A percentile compares a stretch with the other conserved stretches of the same genome.
Conservation (phyloP, 495 filamentous ascomycete species). For the Neurospora sp. region DNA sequence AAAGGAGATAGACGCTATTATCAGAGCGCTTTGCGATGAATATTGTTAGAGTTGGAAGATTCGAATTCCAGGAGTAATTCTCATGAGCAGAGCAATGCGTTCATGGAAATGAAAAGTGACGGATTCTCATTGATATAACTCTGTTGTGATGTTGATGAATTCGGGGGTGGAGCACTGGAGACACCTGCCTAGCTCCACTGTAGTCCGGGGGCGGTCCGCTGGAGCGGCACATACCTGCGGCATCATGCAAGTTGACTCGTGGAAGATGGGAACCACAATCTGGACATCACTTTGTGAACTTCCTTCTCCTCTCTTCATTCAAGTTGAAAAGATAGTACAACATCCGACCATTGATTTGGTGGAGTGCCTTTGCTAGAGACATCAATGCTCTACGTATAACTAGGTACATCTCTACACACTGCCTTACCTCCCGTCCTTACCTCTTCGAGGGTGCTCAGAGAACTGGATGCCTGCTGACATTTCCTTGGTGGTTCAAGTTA, state of each 20-base stretch:
- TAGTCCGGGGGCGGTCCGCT: not conserved
- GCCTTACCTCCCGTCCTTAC: not conserved
- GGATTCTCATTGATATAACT: not conserved
- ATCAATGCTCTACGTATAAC: not conserved
- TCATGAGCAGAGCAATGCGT: not conserved
- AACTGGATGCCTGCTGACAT: not conserved
- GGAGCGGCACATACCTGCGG: not conserved
- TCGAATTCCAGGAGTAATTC: not conserved
- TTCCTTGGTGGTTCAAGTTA: not conserved
- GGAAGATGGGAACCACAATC: not conserved
- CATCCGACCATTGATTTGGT: not conserved
- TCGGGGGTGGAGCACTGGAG: not conserved
- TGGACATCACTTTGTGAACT: not conserved
- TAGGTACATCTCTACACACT: not conserved
- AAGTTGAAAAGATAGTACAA: not conserved
- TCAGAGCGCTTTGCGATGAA: not conserved
- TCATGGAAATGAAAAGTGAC: not conserved
- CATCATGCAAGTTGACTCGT: not conserved
- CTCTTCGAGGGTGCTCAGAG: not conserved
- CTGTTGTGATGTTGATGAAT: not conserved
- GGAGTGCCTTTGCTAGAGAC: not conserved
- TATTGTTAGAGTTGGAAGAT: not conserved
- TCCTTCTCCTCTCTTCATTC: not conserved
- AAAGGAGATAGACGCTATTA: not conserved
- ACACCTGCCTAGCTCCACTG: not conserved